A percentile compares a stretch with the other conserved stretches of the same genome.
phyloP scores from a whole-genome alignment of 208 protist species.

The Sergeia podlipaevii region DNA sequence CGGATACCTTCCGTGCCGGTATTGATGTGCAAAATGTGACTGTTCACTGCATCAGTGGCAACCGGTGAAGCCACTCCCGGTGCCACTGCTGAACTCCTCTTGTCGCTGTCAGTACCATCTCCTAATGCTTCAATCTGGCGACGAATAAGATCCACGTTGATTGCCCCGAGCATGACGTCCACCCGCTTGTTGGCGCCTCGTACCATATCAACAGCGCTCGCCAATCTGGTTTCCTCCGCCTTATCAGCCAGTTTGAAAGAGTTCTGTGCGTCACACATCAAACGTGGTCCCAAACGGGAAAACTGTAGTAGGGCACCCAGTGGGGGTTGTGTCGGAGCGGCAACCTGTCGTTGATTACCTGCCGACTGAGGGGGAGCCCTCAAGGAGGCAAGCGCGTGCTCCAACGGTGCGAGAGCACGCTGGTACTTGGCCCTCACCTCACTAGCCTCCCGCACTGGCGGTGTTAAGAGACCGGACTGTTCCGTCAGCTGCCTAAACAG shows the following conservation, averaged over 20 bases:
- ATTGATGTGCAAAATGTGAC: background rate
- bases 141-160: background rate
- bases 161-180: background rate
- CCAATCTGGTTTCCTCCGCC: conserved; percentile 14
- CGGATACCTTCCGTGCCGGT: background rate
- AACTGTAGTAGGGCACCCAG: conserved; percentile 11
- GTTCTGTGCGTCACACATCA: conserved; percentile 13
- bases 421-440: conserved; percentile 32
- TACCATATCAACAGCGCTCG: conserved; percentile 6
- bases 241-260: conserved; percentile 14
- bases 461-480: conserved; percentile 12
- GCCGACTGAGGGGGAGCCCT: background rate
- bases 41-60: background rate
- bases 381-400: conserved; percentile 24
- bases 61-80: background rate
- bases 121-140: conserved; percentile 4
- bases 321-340: background rate
- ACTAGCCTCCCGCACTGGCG: conserved; percentile 31
- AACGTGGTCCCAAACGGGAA: conserved; percentile 1
- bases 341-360: background rate
- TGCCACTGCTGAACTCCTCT: background rate
- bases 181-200: conserved; percentile 2
- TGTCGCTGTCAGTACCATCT: background rate
- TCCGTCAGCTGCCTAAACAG: conserved; percentile 16
- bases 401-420: conserved; percentile 27